Evolutionary conservation across 768 basidiomycete genomes (phyloP).

Genomic region (Agaricus bisporus): DNA sequence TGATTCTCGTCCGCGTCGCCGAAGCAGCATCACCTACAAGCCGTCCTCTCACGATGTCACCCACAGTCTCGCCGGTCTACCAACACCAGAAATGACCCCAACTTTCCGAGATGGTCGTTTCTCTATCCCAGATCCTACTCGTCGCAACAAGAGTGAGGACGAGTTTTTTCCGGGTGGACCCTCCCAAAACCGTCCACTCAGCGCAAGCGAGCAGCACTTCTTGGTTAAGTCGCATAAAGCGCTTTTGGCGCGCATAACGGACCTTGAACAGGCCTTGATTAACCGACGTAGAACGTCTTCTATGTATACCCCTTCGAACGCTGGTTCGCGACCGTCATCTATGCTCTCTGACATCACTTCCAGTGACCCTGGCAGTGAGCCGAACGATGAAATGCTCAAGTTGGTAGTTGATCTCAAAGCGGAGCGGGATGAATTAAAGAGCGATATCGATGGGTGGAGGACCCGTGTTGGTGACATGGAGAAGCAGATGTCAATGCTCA

Average conservation of each 20-base stretch:
- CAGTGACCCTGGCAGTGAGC: slow-evolving; percentile 36
- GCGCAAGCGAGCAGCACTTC: slow-evolving; percentile 78
- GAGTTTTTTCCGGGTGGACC: slow-evolving; percentile 36
- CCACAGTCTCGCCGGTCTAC: slow-evolving; percentile 38
- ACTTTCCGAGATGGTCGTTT: slow-evolving; percentile 29
- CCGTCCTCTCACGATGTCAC: slow-evolving; percentile 37
- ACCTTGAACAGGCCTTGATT: slow-evolving; percentile 67
- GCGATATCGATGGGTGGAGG: slow-evolving; percentile 87
- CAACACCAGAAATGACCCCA: slow-evolving; percentile 74
- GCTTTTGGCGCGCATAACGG: slow-evolving; percentile 75
- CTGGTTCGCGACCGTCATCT: slow-evolving; percentile 46
- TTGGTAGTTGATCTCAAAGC: slow-evolving; percentile 75
- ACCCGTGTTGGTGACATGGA: slow-evolving; percentile 72
- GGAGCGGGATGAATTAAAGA: slow-evolving; percentile 84
- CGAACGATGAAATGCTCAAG: slow-evolving; percentile 73
- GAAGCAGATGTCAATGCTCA: slow-evolving; percentile 57
- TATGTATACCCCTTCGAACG: slow-evolving; percentile 23
- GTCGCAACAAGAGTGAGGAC: slow-evolving; percentile 33
- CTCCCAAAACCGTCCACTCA: slow-evolving; percentile 46
- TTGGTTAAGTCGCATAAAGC: slow-evolving; percentile 80
- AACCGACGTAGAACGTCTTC: slow-evolving; percentile 31
- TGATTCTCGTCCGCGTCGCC: slow-evolving; percentile 34
- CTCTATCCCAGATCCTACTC: slow-evolving; percentile 25
- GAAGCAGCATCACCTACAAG: slow-evolving; percentile 77
- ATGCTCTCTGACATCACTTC: slow-evolving; percentile 37